phyloP scores from a whole-genome alignment of 169 alveolate genomes.

The Besnoitia besnoiti region DNA sequence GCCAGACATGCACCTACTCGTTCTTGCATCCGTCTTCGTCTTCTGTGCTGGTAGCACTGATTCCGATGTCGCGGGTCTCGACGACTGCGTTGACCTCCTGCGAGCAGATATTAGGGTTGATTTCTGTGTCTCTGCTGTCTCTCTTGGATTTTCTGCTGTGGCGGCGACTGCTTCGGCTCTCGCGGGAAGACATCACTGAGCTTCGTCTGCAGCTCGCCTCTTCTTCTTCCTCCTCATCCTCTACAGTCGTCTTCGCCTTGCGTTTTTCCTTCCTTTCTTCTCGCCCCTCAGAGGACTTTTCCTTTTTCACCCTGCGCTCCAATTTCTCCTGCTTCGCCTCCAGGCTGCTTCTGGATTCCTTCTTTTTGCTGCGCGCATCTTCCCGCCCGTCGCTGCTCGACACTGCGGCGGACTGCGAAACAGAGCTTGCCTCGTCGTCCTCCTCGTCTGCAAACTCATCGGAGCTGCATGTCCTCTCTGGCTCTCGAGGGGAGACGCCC shows the following conservation, averaged over 20 bases:
- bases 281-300: neutral
- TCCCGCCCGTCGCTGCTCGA: too few species aligned
- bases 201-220: too few species aligned
- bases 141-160: too few species aligned
- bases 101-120: too few species aligned
- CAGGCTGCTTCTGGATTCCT: neutral
- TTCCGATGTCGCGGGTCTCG: neutral
- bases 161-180: too few species aligned
- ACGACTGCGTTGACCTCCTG: neutral
- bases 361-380: neutral
- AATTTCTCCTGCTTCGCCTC: neutral
- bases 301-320: neutral
- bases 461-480: neutral
- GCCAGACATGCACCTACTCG: too few species aligned
- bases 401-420: neutral
- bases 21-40: too few species aligned
- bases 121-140: too few species aligned
- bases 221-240: too few species aligned
- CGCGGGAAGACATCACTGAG: too few species aligned
- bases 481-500: neutral
- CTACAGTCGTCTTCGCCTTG: neutral
- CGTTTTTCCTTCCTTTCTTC: neutral
- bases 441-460: neutral
- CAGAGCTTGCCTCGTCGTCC: neutral
- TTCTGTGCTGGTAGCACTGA: too few species aligned